Conservation (phyloP, 2,329 filamentous ascomycete species). For the Xylaria sp. region DNA sequence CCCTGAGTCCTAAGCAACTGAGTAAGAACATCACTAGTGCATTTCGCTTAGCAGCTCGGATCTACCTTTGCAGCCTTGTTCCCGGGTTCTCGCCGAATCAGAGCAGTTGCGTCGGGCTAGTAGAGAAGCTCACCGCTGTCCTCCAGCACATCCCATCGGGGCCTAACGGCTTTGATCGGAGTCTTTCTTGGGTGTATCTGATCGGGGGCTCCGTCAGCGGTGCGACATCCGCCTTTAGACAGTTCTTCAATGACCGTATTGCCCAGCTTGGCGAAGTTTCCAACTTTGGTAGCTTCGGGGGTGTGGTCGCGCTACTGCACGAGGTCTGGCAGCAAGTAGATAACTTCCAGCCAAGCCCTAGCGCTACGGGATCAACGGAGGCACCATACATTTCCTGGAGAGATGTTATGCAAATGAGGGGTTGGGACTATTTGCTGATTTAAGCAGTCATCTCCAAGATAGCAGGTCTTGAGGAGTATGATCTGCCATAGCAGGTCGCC, state of each 20-base stretch:
- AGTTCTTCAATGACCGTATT: slow-evolving; percentile 77
- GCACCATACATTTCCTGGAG: slow-evolving; percentile 86
- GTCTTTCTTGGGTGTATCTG: slow-evolving; percentile 90
- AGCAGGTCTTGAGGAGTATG: slow-evolving; percentile 47
- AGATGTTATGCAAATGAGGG: slow-evolving; percentile 88
- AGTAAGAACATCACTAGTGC: slow-evolving; percentile 87
- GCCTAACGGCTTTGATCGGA: slow-evolving; percentile 82
- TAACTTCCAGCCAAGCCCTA: slow-evolving; percentile 48
- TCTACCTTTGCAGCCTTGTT: slow-evolving; percentile 95
- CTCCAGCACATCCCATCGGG: slow-evolving; percentile 85
- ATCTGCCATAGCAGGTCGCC: slow-evolving; percentile 12
- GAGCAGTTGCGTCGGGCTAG: slow-evolving; percentile 73
- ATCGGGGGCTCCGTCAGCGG: slow-evolving; percentile 81
- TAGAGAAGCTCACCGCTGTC: slow-evolving; percentile 76
- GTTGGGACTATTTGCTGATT: slow-evolving; percentile 92
- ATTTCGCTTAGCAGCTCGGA: slow-evolving; percentile 89
- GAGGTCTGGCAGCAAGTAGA: slow-evolving; percentile 87
- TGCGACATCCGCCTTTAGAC: slow-evolving; percentile 74
- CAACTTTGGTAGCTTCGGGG: slow-evolving; percentile 82
- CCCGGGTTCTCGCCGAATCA: slow-evolving; percentile 83
- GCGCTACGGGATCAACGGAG: slow-evolving; percentile 45
- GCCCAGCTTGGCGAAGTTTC: slow-evolving; percentile 77
- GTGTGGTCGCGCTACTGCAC: slow-evolving; percentile 76
- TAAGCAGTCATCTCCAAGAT: slow-evolving; percentile 50
- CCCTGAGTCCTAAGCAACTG: slow-evolving; percentile 81